These are phyloP conservation scores for Fragilariopsis cylindrus DNA, from an alignment of 108 stramenopile species.

Conservation along the genomic window DNA sequence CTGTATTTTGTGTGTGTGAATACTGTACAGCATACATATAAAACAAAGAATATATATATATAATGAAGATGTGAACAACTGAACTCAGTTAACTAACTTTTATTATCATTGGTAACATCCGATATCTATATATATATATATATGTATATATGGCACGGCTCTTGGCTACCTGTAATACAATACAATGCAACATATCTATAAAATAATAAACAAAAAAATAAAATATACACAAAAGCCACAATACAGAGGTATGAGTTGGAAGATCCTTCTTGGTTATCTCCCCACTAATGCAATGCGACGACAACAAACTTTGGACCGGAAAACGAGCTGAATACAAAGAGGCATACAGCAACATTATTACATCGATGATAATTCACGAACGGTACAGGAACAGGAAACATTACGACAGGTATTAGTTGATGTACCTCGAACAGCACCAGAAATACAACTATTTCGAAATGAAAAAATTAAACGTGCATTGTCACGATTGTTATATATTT, in stretches of 20 bases:
- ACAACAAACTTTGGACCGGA: slow-evolving; percentile 55
- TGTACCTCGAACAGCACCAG: slow-evolving; percentile 94
- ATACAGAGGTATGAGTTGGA: slow-evolving; percentile 71
- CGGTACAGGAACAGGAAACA: slow-evolving; percentile 91
- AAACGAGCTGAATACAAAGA: slow-evolving; percentile 84
- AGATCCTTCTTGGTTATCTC: slow-evolving; percentile 76
- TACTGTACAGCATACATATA: too few species aligned
- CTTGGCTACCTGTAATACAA: too few species aligned
- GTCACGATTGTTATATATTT: slow-evolving; percentile 91
- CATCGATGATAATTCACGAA: slow-evolving; percentile 80
- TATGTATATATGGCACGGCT: not conserved
- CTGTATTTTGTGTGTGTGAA: not conserved
- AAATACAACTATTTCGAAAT: slow-evolving; percentile 91
- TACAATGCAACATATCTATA: not conserved
- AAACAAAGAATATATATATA: too few species aligned
- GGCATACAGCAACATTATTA: slow-evolving; percentile 84
- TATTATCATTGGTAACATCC: not conserved
- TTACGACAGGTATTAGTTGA: slow-evolving; percentile 96
- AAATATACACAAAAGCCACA: slow-evolving; percentile 28
- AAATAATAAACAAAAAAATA: too few species aligned
- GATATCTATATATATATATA: not conserved
- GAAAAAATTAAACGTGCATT: slow-evolving; percentile 81
- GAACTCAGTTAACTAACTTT: not conserved
- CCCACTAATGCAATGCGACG: slow-evolving; percentile 75
- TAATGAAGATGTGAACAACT: not conserved